These are phyloP conservation scores for Dioscorea alata DNA, from an alignment of 106 monocot species.

Conservation along the genomic window DNA sequence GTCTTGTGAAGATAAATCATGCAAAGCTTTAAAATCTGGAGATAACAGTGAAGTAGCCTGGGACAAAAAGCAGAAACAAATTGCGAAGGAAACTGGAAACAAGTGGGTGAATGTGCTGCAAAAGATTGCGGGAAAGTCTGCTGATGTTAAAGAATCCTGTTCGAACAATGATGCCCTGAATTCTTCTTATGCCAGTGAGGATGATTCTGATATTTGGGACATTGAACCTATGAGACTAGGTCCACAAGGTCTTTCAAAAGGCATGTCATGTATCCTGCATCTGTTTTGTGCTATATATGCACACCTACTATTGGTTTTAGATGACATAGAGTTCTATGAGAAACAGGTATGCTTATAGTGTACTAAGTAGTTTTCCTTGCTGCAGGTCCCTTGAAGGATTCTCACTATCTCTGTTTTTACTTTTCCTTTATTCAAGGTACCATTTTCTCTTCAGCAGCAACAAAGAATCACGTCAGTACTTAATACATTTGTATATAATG, in stretches of 20 bases:
- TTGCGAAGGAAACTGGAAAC: conserved; percentile 46
- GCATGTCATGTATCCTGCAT: conserved; percentile 51
- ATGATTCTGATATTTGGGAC: conserved; percentile 54
- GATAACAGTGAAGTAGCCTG: conserved; percentile 7
- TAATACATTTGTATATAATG: conserved; percentile 87
- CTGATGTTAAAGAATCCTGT: conserved; percentile 20
- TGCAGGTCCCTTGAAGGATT: conserved; percentile 1
- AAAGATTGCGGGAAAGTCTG: conserved; percentile 65
- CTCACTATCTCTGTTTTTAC: not conserved
- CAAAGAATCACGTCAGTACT: conserved; percentile 55
- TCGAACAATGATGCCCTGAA: conserved; percentile 10
- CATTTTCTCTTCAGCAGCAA: conserved; percentile 72
- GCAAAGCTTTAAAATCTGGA: conserved; percentile 16
- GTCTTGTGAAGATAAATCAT: conserved; percentile 10
- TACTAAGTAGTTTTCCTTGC: not conserved
- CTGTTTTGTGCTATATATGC: conserved; percentile 92
- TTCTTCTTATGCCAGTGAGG: conserved; percentile 16
- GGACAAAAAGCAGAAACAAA: conserved; percentile 39
- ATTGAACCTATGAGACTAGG: conserved; percentile 59
- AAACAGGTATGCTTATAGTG: conserved; percentile 62
- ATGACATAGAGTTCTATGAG: conserved; percentile 98
- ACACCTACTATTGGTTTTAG: conserved; percentile 84
- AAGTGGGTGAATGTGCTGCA: conserved; percentile 78
- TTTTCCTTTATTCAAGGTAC: conserved; percentile 44
- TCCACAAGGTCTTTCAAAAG: conserved; percentile 43